phyloP scores from a whole-genome alignment of 139 green algal species.

The Spirogloea muscicola region DNA sequence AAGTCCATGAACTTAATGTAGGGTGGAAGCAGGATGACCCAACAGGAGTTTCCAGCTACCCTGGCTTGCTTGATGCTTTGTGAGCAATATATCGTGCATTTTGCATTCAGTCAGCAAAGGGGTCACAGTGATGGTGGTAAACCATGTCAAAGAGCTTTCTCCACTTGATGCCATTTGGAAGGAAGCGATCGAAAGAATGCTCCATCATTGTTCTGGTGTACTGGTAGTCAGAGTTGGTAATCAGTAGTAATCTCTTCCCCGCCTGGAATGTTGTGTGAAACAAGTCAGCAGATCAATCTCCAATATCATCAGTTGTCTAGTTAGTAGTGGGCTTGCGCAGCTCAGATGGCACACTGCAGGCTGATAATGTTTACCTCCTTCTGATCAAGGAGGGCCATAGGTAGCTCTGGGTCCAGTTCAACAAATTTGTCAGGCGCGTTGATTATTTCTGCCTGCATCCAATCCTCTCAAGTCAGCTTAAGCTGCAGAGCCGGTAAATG shows the following conservation, averaged over 20 bases:
- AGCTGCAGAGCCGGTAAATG: neutral
- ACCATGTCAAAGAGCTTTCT: constrained; percentile 92
- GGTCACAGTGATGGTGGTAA: constrained; percentile 2
- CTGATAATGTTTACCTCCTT: constrained; percentile 36
- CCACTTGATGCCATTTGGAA: constrained; percentile 76
- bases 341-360: neutral
- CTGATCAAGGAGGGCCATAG: constrained; percentile 84
- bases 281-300: neutral
- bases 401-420: constrained; percentile 77
- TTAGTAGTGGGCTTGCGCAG: neutral
- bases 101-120: neutral
- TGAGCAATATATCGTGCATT: no score
- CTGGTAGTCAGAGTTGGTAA: constrained; percentile 82
- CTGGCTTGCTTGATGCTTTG: no score
- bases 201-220: constrained; percentile 89
- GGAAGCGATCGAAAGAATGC: constrained; percentile 77
- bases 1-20: no score
- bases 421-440: constrained; percentile 72
- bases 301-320: neutral
- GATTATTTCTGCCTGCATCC: constrained; percentile 76
- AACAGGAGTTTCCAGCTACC: no score
- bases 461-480: neutral
- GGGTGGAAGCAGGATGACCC: no score
- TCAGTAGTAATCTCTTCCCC: constrained; percentile 89
- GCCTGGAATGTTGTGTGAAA: constrained; percentile 18